Evolutionary conservation across 768 basidiomycete genomes (phyloP), one percentile per base, ranked within the genome.

Genomic region (Boletus sp.): DNA sequence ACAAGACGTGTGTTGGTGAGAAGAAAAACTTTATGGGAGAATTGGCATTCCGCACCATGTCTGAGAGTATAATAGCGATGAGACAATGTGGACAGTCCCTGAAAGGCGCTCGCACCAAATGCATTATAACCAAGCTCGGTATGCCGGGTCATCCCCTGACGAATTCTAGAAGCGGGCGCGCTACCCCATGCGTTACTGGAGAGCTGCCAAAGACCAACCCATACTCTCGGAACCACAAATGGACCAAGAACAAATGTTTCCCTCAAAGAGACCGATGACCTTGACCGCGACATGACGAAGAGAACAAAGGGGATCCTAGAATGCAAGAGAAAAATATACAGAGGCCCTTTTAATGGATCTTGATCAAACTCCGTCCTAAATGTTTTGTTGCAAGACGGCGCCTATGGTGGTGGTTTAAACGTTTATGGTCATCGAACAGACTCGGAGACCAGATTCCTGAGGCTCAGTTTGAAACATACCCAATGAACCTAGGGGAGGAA

Each of bases 171-270:
- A 1, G 83, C 82, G 0, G 87, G 78, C 2, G 87, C 87, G 47
- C 81, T 87, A 18, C 92, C 91, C 91, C 91, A 93, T 3, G 90
- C 90, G 50, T 86, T 88, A 66, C 88, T 88, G 11, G 91, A 91
- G 37, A 93, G 81, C 59, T 93, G 92, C 91, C 91, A 93, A 4
- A 93, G 79, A 10, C 90, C 90, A 7, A 80, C 82, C 86, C 87
- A 90, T 52, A 92, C 67, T 53, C 90, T 82, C 36, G 90, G 85
- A 18, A 77, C 78, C 24, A 65, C 64, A 62, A 83, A 79, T 5
- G 81, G 80, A 15, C 87, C 88, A 24, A 89, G 77, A 20, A 67
- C 70, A 60, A 83, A 83, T 0, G 78, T 79, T 70, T 86, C 83
- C 44, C 62, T 60, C 29, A 28, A 18, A 52, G 55, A 47, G 24